Evolutionary conservation across 1,139 yeast genomes (phyloP), one percentile per base, ranked within the genome.

Genomic region (Taphrina communis): DNA sequence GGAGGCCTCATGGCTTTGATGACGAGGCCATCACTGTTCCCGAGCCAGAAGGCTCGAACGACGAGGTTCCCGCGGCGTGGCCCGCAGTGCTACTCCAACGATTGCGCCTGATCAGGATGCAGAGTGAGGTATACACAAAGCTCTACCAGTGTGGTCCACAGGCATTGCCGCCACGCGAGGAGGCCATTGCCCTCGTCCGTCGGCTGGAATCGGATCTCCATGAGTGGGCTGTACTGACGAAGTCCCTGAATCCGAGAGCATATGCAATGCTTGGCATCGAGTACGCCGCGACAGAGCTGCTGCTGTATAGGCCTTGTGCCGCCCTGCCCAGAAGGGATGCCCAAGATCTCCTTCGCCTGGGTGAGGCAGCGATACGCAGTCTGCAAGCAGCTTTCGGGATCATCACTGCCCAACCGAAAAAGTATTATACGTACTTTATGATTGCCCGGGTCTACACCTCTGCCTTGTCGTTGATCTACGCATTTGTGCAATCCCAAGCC

Each of bases 1-100:
- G 67, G 5, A 46, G 67, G 44, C 67, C 67, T 6, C 35, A 9
- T 44, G 62, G 53, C 19, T 31, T 58, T 21, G 62, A 58, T 17
- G 62, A 58, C 11, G 12, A n/a, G 14, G 38, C 52, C 21, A 58
- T 58, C 42, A 58, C 62, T 1, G 51, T 31, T 6, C 17, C 19
- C 3, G 17, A 17, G 25, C 62, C 62, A 8, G 62, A 21, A 14
- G 9, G 19, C 35, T 17, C 25, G 53, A 31, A 12, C 5, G 21
- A 25, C 21, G 58, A 38, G 2, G 58, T 53, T 8, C 42, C 11
- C 7, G 58, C 42, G 9, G 53, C 7, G 12, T 50, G 53, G 53
- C 58, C 58, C 14, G 58, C 35, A 19, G 12, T 35, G 4, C 25
- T 53, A 19, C 58, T 53, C 12, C 52, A 44, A 21, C 39, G 53